Evolutionary conservation across 495 filamentous ascomycete genomes (phyloP).

Genomic region (Terfezia boudieri): DNA sequence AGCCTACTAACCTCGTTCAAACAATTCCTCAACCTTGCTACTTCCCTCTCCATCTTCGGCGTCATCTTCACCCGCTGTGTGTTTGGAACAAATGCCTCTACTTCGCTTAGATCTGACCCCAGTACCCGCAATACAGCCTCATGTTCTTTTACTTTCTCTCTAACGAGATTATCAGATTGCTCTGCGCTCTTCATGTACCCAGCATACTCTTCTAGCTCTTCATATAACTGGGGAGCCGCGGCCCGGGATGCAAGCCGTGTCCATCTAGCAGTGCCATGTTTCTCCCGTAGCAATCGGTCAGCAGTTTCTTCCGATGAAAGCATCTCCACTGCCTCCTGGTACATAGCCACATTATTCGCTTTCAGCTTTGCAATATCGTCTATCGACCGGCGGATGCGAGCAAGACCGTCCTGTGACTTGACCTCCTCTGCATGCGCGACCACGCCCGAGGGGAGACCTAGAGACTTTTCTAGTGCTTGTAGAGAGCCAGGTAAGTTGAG

Average conservation of each 20-base stretch:
- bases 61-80: slow-evolving; percentile 56
- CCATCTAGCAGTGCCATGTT: slow-evolving; percentile 83
- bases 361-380: slow-evolving; percentile 75
- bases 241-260: slow-evolving; percentile 40
- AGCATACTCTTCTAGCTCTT: slow-evolving; percentile 52
- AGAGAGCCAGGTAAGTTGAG: slow-evolving; percentile 81
- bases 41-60: slow-evolving; percentile 54
- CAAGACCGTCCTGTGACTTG: slow-evolving; percentile 69
- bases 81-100: slow-evolving; percentile 58
- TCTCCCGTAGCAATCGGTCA: slow-evolving; percentile 48
- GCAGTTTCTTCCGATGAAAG: slow-evolving; percentile 61
- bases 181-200: slow-evolving; percentile 73
- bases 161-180: slow-evolving; percentile 60
- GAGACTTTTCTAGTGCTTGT: slow-evolving; percentile 83
- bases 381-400: slow-evolving; percentile 49
- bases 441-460: slow-evolving; percentile 68
- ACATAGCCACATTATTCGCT: slow-evolving; percentile 45
- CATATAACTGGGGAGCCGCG: slow-evolving; percentile 53
- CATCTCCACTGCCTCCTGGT: slow-evolving; percentile 58
- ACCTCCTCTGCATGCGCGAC: slow-evolving; percentile 86
- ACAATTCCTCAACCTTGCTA: slow-evolving; percentile 44
- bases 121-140: slow-evolving; percentile 53
- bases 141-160: slow-evolving; percentile 52
- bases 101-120: slow-evolving; percentile 36
- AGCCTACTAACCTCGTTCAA: slow-evolving; percentile 67